Percentiles rank a stretch among this genome's conserved stretches.
phyloP scores from a whole-genome alignment of 495 filamentous ascomycete genomes.

The Acidiella bohemica region DNA sequence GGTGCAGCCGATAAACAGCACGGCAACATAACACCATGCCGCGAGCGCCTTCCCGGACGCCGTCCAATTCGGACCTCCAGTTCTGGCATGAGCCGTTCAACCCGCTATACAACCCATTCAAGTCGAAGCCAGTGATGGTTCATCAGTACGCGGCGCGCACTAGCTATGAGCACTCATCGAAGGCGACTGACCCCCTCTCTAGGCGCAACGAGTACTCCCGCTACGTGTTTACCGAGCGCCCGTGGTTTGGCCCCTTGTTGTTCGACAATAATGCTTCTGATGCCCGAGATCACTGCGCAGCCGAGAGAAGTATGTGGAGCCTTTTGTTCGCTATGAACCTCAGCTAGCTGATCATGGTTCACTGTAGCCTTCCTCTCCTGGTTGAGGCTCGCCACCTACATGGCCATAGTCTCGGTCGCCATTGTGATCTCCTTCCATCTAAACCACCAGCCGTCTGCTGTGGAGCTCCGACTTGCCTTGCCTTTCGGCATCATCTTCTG shows the following conservation, averaged over 20 bases:
- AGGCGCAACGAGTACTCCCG: slow-evolving; percentile 27
- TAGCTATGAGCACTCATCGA: background rate
- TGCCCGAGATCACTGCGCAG: slow-evolving; percentile 71
- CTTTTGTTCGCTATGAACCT: background rate
- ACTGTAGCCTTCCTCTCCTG: slow-evolving; percentile 74
- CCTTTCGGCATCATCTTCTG: slow-evolving; percentile 86
- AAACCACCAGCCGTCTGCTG: slow-evolving; percentile 48
- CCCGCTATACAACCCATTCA: slow-evolving; percentile 27
- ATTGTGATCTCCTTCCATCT: slow-evolving; percentile 91
- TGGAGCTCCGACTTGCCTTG: slow-evolving; percentile 63
- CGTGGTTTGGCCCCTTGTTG: slow-evolving; percentile 62
- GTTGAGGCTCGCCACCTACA: slow-evolving; percentile 80
- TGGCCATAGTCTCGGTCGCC: slow-evolving; percentile 76
- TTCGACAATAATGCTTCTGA: slow-evolving; percentile 84
- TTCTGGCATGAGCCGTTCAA: slow-evolving; percentile 24
- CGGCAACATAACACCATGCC: no score
- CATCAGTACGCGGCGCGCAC: slow-evolving; percentile 22
- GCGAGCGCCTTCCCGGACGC: background rate
- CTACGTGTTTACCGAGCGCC: slow-evolving; percentile 51
- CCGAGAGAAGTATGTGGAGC: slow-evolving; percentile 50
- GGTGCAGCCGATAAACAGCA: no score
- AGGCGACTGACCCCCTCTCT: slow-evolving; percentile 5
- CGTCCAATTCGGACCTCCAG: slow-evolving; percentile 7
- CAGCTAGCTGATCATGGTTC: background rate
- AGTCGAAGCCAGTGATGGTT: slow-evolving; percentile 24